Conservation (phyloP, 2,329 filamentous ascomycete genomes). For the Pestalotiopsis sp. region DNA sequence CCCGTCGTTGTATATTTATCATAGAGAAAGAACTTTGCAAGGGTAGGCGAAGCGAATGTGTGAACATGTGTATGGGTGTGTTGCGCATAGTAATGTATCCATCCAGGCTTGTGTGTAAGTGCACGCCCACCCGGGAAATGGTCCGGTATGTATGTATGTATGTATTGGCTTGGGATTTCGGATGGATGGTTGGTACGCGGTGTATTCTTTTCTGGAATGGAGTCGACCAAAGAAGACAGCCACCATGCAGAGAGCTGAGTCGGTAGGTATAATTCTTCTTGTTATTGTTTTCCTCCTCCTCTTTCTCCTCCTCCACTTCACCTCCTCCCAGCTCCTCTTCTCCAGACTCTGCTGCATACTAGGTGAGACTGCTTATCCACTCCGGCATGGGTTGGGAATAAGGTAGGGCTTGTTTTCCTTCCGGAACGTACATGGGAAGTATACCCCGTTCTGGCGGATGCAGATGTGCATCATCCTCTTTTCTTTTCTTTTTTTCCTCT, state of each 20-base stretch:
- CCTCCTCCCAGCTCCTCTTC: not conserved
- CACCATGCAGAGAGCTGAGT: not conserved
- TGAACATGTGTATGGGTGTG: not conserved
- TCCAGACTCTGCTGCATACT: not conserved
- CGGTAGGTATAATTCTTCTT: not conserved
- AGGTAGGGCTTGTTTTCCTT: not conserved
- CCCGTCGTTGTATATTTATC: constrained; percentile 6
- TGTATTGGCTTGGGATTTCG: not conserved
- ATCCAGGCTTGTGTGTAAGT: not conserved
- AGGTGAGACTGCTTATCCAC: not conserved
- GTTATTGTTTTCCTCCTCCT: not conserved
- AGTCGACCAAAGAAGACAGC: not conserved
- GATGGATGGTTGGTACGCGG: not conserved
- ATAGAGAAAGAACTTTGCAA: not conserved
- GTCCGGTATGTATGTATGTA: not conserved
- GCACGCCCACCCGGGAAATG: not conserved
- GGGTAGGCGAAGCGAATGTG: not conserved
- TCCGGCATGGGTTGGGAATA: not conserved
- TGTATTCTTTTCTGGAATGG: not conserved
- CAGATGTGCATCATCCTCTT: not conserved
- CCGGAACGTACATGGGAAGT: not conserved
- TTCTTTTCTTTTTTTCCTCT: not conserved
- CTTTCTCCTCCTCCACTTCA: not conserved
- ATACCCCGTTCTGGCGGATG: not conserved
- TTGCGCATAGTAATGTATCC: not conserved